These are phyloP conservation scores for Boletus tomentosulus DNA, from an alignment of 768 basidiomycete genomes.

Conservation along the genomic window DNA sequence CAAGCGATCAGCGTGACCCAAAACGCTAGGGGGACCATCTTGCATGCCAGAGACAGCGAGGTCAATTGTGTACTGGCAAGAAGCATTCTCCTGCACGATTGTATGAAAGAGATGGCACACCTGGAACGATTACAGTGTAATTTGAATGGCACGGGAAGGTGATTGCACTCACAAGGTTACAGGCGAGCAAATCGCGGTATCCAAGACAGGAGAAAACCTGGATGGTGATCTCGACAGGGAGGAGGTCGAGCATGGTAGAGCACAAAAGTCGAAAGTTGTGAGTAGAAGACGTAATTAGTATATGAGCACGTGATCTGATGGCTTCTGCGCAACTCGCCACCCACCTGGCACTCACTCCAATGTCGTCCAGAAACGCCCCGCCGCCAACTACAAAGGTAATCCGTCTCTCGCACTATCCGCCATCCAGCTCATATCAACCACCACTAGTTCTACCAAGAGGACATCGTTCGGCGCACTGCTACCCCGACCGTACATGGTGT, in stretches of 20 bases:
- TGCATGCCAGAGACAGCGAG: constrained; percentile 42
- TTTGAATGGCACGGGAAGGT: not conserved
- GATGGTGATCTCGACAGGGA: constrained; percentile 26
- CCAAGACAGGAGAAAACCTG: constrained; percentile 18
- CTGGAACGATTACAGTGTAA: constrained; percentile 16
- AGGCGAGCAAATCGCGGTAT: constrained; percentile 26
- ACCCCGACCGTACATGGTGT: constrained; percentile 48
- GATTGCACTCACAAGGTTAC: constrained; percentile 21
- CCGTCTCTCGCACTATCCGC: not conserved
- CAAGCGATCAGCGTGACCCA: constrained; percentile 34
- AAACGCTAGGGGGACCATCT: constrained; percentile 32
- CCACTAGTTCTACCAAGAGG: constrained; percentile 60
- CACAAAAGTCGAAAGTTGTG: not conserved
- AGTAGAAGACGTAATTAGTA: not conserved
- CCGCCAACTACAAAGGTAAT: constrained; percentile 33
- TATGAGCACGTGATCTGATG: constrained; percentile 20
- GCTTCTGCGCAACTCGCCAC: not conserved
- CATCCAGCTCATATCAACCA: not conserved
- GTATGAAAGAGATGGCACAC: constrained; percentile 32
- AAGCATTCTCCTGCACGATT: constrained; percentile 27
- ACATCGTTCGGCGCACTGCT: constrained; percentile 51
- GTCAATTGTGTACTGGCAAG: constrained; percentile 42
- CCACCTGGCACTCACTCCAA: constrained; percentile 10
- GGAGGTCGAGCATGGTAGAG: constrained; percentile 6
- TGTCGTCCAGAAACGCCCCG: constrained; percentile 24